Evolutionary conservation across 495 filamentous ascomycete genomes (phyloP).

Genomic region (Tirmania nivea): DNA sequence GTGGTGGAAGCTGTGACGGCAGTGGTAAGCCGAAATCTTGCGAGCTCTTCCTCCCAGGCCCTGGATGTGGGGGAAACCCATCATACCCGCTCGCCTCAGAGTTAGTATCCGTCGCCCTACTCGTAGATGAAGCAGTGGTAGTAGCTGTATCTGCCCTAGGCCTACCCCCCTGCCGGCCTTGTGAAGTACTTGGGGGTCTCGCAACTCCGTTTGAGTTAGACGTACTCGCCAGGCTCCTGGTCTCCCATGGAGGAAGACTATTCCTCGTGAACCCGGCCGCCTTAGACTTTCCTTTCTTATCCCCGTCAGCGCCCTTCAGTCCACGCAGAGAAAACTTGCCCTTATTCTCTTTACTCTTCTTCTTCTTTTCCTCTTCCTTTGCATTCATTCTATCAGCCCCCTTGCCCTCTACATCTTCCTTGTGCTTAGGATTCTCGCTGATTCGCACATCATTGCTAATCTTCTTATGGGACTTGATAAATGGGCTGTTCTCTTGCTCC

Average conservation of each 20-base stretch:
- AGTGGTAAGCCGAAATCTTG: slow-evolving; percentile 34
- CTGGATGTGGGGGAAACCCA: slow-evolving; percentile 29
- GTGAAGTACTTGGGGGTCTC: neutral
- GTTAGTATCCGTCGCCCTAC: slow-evolving; percentile 1
- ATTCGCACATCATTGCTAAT: slow-evolving; percentile 41
- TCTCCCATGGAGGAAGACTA: neutral
- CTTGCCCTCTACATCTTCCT: slow-evolving; percentile 54
- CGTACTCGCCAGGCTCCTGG: slow-evolving; percentile 10
- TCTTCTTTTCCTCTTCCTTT: neutral
- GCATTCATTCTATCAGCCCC: slow-evolving; percentile 39
- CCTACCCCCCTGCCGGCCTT: neutral
- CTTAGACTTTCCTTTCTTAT: neutral
- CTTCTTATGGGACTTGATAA: slow-evolving; percentile 34
- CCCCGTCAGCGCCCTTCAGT: neutral
- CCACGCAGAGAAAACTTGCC: neutral
- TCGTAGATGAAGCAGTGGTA: neutral
- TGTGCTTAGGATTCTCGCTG: slow-evolving; percentile 40
- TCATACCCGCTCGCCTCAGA: slow-evolving; percentile 24
- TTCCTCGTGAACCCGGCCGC: neutral
- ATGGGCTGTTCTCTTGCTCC: slow-evolving; percentile 41
- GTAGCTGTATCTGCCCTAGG: neutral
- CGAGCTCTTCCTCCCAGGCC: slow-evolving; percentile 27
- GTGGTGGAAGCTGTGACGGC: slow-evolving; percentile 41
- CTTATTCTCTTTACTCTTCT: neutral
- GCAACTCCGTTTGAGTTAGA: neutral